Percentiles rank a stretch among this genome's conserved stretches.
phyloP scores from a whole-genome alignment of 805 yeast genomes.

The Groenewaldozyma tartarivorans region DNA sequence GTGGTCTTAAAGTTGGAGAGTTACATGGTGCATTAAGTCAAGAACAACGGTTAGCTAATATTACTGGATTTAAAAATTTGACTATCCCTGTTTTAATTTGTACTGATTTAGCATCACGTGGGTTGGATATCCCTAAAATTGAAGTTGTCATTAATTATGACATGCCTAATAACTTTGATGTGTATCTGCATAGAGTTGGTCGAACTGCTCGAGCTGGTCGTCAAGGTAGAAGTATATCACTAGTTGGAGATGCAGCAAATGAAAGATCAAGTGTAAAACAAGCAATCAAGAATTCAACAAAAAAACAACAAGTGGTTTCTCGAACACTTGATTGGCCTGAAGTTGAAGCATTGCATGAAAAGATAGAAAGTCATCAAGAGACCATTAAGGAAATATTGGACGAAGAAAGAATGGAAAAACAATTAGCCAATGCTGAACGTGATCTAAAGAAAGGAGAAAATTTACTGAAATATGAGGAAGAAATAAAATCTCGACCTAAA shows the following conservation, averaged over 20 bases:
- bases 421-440: conserved; percentile 81
- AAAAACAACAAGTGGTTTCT: conserved; percentile 50
- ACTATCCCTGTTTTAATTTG: conserved; percentile 83
- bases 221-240: conserved; percentile 84
- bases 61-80: conserved; percentile 71
- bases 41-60: conserved; percentile 84
- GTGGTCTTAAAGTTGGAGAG: conserved; percentile 65
- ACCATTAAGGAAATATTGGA: conserved; percentile 66
- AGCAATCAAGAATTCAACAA: conserved; percentile 55
- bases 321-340: conserved; percentile 86
- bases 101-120: conserved; percentile 98
- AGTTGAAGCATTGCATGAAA: conserved; percentile 56
- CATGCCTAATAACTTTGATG: conserved; percentile 88
- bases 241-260: conserved; percentile 84
- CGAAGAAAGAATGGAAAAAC: conserved; percentile 86
- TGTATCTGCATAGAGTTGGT: conserved; percentile 95
- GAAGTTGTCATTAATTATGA: conserved; percentile 91
- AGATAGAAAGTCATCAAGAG: conserved; percentile 50
- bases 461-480: conserved; percentile 65
- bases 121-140: conserved; percentile 96
- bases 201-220: conserved; percentile 99
- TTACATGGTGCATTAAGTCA: conserved; percentile 73
- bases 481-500: conserved; percentile 81
- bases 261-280: conserved; percentile 89
- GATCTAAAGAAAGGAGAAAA: conserved; percentile 81